Base-by-base conservation (phyloP, 768 basidiomycete genomes). In the Amylocystis lapponica region DNA sequence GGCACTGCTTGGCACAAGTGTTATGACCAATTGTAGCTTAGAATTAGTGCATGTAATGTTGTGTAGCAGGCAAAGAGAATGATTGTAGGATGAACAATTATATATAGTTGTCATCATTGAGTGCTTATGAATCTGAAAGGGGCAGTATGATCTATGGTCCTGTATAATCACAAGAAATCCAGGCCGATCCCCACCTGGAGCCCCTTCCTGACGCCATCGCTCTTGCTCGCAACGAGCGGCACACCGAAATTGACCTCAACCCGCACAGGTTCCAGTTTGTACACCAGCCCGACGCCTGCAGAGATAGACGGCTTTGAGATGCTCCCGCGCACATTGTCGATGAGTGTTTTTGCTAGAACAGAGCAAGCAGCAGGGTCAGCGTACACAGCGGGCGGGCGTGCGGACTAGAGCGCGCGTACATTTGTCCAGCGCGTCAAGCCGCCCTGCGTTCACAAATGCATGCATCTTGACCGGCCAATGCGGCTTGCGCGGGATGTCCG, bases 401-500 rank as follows among this genome's bases (percentile, higher is more conserved):
- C 39, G 45, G 11, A 64, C 76, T n/a, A n/a, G n/a, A n/a, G n/a
- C n/a, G n/a, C n/a, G n/a, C n/a, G 30, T 46, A 88, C 86, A 63
- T 60, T 67, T 62, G 52, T 82, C 69, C 17, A 85, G 60, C 13
- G 64, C 59, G 50, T 86, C 81, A 25, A 95, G 65, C 42, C 84
- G 69, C 3, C 92, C 92, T 0, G 82, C 83, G 52, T 96, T 95
- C 35, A 88, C 49, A 74, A 87, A 96, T 0, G 71, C 51, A 54
- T 96, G 92, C 0, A 77, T 59, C 53, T 92, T 92, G 20, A 93
- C 59, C 0, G 91, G 91, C 92, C 91, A 94, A n/a, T 85, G 67
- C 0, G 79, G 69, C 56, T 78, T 85, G 36, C 56, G 61, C 1
- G 88, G 87, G 26, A 95, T 65, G 51, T 89, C 72, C 1, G 84